These are phyloP conservation scores for Vachellia pachyceras DNA, from an alignment of 306 rosid species.

Conservation along the genomic window DNA sequence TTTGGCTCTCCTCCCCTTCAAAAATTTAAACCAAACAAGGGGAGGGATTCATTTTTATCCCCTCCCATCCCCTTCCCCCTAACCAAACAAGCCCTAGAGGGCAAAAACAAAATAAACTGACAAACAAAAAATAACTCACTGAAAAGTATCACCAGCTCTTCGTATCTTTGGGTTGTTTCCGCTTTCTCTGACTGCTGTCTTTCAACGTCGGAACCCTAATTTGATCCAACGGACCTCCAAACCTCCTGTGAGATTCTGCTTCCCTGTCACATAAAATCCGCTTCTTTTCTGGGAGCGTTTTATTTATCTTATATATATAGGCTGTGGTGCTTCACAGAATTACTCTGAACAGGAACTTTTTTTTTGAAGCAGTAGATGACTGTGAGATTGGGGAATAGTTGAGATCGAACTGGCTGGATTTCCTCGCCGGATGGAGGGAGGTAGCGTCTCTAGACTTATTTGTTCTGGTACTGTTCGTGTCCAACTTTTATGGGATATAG, in stretches of 20 bases:
- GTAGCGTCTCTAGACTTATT: conserved; percentile 99
- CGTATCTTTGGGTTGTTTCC: conserved; percentile 1
- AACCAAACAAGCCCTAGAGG: no score
- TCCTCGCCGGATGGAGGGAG: conserved; percentile 99
- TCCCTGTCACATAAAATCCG: conserved; percentile 31
- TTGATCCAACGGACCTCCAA: conserved; percentile 46
- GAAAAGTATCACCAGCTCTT: conserved; percentile 27
- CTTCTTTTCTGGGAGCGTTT: not conserved
- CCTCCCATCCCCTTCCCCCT: no score
- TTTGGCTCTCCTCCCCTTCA: no score
- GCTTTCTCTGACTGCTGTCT: conserved; percentile 38
- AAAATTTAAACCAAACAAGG: no score
- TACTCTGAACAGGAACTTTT: conserved; percentile 37
- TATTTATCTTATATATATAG: not conserved
- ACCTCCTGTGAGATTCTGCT: conserved; percentile 45
- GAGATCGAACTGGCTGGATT: conserved; percentile 89
- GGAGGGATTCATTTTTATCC: no score
- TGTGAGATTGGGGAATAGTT: conserved; percentile 68
- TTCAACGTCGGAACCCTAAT: conserved; percentile 87
- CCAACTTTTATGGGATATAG: conserved; percentile 52
- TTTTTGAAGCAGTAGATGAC: conserved; percentile 65
- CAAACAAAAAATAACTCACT: conserved; percentile 39
- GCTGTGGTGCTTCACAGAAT: conserved; percentile 9
- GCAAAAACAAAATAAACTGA: not conserved
- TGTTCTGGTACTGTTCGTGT: conserved; percentile 98